These are phyloP conservation scores for Alternaria sp. DNA, from an alignment of 2,329 filamentous ascomycete species.

Conservation along the genomic window DNA sequence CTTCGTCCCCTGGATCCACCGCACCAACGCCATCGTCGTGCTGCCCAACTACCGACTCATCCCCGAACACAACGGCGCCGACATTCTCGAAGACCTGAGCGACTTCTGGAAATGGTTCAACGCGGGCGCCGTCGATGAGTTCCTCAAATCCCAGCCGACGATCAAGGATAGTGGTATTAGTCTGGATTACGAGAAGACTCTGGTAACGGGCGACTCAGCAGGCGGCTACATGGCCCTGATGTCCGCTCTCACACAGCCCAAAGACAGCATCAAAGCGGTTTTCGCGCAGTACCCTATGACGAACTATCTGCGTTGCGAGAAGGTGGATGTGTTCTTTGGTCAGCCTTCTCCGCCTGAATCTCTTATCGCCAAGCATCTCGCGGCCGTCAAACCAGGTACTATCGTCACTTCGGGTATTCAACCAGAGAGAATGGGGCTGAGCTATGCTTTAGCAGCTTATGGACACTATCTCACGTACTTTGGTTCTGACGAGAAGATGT, in stretches of 20 bases:
- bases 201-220: constrained; percentile 47
- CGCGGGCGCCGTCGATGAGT: constrained; percentile 7
- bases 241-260: constrained; percentile 28
- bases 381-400: constrained; percentile 18
- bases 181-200: constrained; percentile 33
- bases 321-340: not conserved
- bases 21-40: constrained; percentile 54
- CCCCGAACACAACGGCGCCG: constrained; percentile 55
- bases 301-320: constrained; percentile 12
- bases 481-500: constrained; percentile 29
- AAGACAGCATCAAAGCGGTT: constrained; percentile 30
- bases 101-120: constrained; percentile 59
- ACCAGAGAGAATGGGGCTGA: constrained; percentile 23
- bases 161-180: constrained; percentile 10
- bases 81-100: constrained; percentile 56
- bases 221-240: constrained; percentile 49
- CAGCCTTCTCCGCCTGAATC: constrained; percentile 12
- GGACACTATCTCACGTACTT: constrained; percentile 36
- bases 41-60: constrained; percentile 59
- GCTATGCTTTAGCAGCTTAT: constrained; percentile 24
- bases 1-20: constrained; percentile 48
- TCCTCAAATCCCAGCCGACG: constrained; percentile 9
- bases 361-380: constrained; percentile 31
- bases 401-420: constrained; percentile 27
- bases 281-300: constrained; percentile 41